Evolutionary conservation across 257 asterid genomes (phyloP).

Genomic region (Solanum infundibuliforme): DNA sequence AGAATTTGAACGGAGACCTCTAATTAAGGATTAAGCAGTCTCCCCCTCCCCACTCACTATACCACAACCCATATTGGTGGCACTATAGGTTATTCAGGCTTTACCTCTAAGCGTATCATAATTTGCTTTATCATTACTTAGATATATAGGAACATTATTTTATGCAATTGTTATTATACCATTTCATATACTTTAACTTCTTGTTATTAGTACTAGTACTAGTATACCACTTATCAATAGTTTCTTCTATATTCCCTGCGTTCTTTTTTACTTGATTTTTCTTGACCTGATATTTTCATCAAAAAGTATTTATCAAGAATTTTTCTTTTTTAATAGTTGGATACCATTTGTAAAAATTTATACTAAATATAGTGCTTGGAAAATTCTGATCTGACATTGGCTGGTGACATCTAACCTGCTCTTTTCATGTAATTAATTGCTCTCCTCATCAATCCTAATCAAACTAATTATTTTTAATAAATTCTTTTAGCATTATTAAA

Average conservation of each 20-base stretch:
- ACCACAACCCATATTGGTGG: no score
- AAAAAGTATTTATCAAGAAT: not conserved
- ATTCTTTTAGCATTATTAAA: not conserved
- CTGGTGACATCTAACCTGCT: not conserved
- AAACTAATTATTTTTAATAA: not conserved
- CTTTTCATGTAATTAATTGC: not conserved
- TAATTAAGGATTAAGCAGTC: no score
- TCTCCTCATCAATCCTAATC: not conserved
- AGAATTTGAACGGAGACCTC: no score
- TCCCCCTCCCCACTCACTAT: no score
- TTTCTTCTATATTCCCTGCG: not conserved
- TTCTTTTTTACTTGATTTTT: not conserved
- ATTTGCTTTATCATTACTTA: not conserved
- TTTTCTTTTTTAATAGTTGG: not conserved
- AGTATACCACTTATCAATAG: not conserved
- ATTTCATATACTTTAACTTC: not conserved
- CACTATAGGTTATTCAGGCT: not conserved
- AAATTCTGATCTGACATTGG: not conserved
- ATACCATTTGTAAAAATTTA: not conserved
- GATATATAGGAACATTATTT: not conserved
- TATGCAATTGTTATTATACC: not conserved
- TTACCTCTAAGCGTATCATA: not conserved
- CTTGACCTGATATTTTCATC: fast-evolving
- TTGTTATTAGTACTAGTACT: not conserved
- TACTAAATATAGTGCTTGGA: not conserved